Conservation (phyloP, 345 rosid species). For the Gossypium herbaceum region DNA sequence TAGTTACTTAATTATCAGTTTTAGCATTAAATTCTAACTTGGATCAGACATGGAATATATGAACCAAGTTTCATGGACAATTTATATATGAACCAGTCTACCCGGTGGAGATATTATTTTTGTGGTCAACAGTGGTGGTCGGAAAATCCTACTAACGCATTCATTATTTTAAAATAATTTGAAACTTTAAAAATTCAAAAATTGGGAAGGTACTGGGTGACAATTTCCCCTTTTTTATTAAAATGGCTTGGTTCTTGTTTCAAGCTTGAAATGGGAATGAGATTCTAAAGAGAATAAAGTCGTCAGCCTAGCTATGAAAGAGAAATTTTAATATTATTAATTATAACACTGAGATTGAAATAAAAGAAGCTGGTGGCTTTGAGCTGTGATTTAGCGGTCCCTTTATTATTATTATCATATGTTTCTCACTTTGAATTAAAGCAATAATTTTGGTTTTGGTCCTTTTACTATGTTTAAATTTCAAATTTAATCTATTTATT, state of each 20-base stretch:
- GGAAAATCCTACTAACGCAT: not conserved
- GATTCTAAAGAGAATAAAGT: constrained; percentile 11
- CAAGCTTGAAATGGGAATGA: not conserved
- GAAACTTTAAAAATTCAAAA: not conserved
- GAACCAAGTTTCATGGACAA: no score
- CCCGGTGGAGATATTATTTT: not conserved
- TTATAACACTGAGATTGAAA: not conserved
- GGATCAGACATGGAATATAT: no score
- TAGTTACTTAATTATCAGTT: no score
- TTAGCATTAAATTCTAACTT: no score
- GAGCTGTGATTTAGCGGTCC: constrained; percentile 94
- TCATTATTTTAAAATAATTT: not conserved
- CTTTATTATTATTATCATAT: constrained; percentile 10
- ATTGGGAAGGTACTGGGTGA: not conserved
- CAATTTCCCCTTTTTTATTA: no score
- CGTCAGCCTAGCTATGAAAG: not conserved
- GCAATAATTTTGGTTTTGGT: constrained; percentile 19
- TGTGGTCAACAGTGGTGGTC: not conserved
- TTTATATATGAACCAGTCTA: not conserved
- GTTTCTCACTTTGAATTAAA: constrained; percentile 27
- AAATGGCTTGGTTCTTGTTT: no score
- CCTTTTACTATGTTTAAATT: not conserved
- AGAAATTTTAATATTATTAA: not conserved
- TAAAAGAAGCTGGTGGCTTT: constrained; percentile 36
- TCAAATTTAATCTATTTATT: no score